Evolutionary conservation across 1,284 basidiomycete species (phyloP).

Genomic region (Puccinia sorghi): DNA sequence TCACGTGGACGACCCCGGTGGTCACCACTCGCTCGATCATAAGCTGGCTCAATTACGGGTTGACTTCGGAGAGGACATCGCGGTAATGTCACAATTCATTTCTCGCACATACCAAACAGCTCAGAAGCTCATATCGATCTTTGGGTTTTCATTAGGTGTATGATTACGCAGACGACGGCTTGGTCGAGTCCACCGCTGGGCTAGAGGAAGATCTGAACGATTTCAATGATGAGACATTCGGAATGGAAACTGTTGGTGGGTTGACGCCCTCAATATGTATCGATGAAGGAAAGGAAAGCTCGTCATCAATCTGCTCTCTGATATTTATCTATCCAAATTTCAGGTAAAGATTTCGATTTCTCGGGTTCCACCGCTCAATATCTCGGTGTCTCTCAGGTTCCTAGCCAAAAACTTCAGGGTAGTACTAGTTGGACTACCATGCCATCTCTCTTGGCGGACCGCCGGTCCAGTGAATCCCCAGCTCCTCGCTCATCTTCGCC

Average conservation of each 20-base stretch:
- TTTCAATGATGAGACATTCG: slow-evolving; percentile 51
- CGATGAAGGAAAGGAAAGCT: background rate
- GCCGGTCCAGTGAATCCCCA: slow-evolving; percentile 9
- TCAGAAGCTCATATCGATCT: background rate
- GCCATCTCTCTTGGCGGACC: slow-evolving; percentile 28
- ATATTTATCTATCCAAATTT: background rate
- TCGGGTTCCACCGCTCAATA: slow-evolving; percentile 51
- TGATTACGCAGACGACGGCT: slow-evolving; percentile 13
- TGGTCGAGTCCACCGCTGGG: slow-evolving; percentile 67
- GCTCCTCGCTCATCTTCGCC: slow-evolving; percentile 10
- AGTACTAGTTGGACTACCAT: slow-evolving; percentile 35
- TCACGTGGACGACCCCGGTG: slow-evolving; percentile 41
- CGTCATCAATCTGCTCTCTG: background rate
- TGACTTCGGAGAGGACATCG: slow-evolving; percentile 50
- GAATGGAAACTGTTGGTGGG: slow-evolving; percentile 49
- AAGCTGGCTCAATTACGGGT: slow-evolving; percentile 45
- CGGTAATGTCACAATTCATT: slow-evolving; percentile 12
- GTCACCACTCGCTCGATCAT: slow-evolving; percentile 22
- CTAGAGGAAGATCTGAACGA: slow-evolving; percentile 67
- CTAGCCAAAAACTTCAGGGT: slow-evolving; percentile 1
- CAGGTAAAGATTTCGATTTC: slow-evolving; percentile 50
- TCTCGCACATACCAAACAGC: background rate
- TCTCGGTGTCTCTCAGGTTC: slow-evolving; percentile 19
- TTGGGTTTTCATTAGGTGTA: slow-evolving; percentile 21
- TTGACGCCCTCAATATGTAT: background rate